Evolutionary conservation across 495 filamentous ascomycete species (phyloP).

Genomic region (Hyaloscypha bicolor): DNA sequence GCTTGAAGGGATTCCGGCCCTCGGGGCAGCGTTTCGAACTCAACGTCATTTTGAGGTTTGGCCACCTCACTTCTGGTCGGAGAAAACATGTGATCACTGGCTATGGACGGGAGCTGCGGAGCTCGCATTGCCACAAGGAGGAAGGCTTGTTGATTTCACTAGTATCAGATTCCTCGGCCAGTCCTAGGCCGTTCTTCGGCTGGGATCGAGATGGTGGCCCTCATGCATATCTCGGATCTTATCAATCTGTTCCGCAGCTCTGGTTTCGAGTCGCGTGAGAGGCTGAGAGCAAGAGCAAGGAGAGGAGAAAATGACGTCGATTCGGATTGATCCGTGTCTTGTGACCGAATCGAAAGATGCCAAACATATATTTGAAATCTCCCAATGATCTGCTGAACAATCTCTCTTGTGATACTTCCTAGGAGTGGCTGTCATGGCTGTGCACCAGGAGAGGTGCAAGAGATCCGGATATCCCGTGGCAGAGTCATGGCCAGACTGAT

Average conservation of each 20-base stretch:
- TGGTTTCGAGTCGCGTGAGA: background rate
- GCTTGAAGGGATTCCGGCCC: background rate
- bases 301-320: background rate
- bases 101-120: background rate
- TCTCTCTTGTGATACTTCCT: no score
- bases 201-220: background rate
- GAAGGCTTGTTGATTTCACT: background rate
- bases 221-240: background rate
- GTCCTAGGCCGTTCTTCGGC: background rate
- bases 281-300: background rate
- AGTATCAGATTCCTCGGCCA: background rate
- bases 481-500: no score
- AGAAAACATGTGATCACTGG: no score
- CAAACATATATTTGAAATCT: no score
- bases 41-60: background rate
- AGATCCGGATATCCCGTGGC: no score
- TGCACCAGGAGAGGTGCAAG: no score
- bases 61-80: no score
- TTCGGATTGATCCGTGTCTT: no score
- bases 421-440: no score
- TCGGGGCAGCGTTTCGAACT: no score
- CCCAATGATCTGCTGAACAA: no score
- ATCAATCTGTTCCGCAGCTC: background rate
- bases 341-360: no score
- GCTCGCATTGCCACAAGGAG: background rate